Conservation (phyloP, 2,329 filamentous ascomycete genomes). For the Scedosporium minutisporum region DNA sequence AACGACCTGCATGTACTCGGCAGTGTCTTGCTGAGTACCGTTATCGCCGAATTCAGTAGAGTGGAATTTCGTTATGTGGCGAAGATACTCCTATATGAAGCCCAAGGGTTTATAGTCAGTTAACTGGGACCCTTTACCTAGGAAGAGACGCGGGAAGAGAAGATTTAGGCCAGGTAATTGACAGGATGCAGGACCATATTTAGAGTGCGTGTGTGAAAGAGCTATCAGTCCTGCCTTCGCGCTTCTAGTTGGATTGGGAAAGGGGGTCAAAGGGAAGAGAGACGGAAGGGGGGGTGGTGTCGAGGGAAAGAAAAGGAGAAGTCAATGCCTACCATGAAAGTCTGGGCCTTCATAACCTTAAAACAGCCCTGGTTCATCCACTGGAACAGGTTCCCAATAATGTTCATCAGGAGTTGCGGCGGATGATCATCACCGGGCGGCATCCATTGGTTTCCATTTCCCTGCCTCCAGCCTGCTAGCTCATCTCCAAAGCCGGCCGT, state of each 20-base stretch:
- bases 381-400: conserved; percentile 48
- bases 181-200: conserved; percentile 13
- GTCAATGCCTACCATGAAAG: conserved; percentile 41
- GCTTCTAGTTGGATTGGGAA: neutral
- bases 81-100: conserved; percentile 43
- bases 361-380: conserved; percentile 46
- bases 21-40: conserved; percentile 72
- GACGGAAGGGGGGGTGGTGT: too few relatives aligned
- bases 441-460: conserved; percentile 57
- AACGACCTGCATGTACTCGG: conserved; percentile 80
- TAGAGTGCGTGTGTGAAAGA: conserved; percentile 41
- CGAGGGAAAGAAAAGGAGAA: conserved; percentile 4
- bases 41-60: conserved; percentile 49
- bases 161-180: neutral
- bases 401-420: conserved; percentile 50
- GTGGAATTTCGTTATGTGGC: conserved; percentile 23
- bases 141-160: conserved; percentile 9
- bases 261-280: conserved; percentile 2
- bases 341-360: conserved; percentile 40
- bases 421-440: conserved; percentile 48
- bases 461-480: conserved; percentile 48
- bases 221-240: conserved; percentile 11
- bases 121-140: neutral
- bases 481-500: conserved; percentile 60
- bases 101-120: conserved; percentile 20